These are phyloP conservation scores for Scalesia atractyloides DNA, from an alignment of 129 eudicot species.

Conservation along the genomic window DNA sequence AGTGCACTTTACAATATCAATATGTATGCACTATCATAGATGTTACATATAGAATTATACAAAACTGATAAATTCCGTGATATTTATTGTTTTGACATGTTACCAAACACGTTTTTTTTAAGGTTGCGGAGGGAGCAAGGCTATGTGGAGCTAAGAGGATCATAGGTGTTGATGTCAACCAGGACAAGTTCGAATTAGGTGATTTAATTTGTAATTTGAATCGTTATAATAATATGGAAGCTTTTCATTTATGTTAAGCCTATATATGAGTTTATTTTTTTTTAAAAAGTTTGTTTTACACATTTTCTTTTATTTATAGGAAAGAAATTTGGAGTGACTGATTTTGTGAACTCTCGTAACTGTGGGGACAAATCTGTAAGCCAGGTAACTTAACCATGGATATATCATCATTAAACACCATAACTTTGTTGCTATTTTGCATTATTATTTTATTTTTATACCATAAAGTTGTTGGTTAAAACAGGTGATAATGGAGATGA, in stretches of 20 bases:
- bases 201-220: slow-evolving; percentile 5
- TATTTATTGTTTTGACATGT: slow-evolving; percentile 3
- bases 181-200: slow-evolving; percentile 69
- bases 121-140: slow-evolving; percentile 98
- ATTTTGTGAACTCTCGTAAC: slow-evolving; percentile 60
- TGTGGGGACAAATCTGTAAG: slow-evolving; percentile 68
- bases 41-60: neutral
- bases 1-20: neutral
- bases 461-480: slow-evolving; percentile 21
- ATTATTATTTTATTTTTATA: neutral
- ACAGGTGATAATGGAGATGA: slow-evolving; percentile 73
- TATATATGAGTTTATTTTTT: neutral
- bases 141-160: slow-evolving; percentile 74
- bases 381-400: slow-evolving; percentile 46
- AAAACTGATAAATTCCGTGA: neutral
- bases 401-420: neutral
- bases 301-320: slow-evolving; percentile 37
- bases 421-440: neutral
- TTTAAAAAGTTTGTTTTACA: neutral
- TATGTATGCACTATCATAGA: neutral
- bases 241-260: neutral
- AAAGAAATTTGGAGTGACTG: slow-evolving; percentile 79
- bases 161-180: slow-evolving; percentile 79
- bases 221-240: no score
- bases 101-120: neutral